Conservation (phyloP, 306 rosid genomes). For the Rosa chinensis region DNA sequence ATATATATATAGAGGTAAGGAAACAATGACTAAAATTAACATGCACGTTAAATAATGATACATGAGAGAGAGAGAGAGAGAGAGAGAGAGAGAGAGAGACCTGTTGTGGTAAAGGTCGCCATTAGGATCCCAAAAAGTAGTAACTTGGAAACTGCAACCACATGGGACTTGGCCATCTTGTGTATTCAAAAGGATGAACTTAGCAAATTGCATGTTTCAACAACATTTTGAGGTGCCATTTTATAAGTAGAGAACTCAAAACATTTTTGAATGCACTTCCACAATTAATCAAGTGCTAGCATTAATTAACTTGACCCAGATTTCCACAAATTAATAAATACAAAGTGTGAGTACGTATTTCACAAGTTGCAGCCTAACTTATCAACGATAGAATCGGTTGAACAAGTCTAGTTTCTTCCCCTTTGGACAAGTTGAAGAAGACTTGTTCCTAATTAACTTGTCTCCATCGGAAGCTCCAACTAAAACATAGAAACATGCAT, state of each 20-base stretch:
- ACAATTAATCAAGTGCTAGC: too few relatives aligned
- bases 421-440: background rate
- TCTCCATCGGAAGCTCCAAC: background rate
- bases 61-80: background rate
- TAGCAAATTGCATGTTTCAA: background rate
- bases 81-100: background rate
- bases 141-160: background rate
- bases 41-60: too few relatives aligned
- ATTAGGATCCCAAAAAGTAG: constrained; percentile 14
- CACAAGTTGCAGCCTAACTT: background rate
- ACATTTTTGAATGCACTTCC: too few relatives aligned
- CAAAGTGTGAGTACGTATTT: background rate
- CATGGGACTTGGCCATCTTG: constrained; percentile 1
- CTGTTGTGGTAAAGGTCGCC: constrained; percentile 4
- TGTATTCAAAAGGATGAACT: background rate
- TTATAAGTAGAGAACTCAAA: background rate
- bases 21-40: too few relatives aligned
- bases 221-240: background rate
- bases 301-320: background rate
- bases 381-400: background rate
- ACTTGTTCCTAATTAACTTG: background rate
- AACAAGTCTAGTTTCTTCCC: background rate
- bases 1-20: too few relatives aligned
- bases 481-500: too few relatives aligned
- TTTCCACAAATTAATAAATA: background rate